phyloP scores from a whole-genome alignment of 805 yeast genomes.

The Lipomyces yamadae region DNA sequence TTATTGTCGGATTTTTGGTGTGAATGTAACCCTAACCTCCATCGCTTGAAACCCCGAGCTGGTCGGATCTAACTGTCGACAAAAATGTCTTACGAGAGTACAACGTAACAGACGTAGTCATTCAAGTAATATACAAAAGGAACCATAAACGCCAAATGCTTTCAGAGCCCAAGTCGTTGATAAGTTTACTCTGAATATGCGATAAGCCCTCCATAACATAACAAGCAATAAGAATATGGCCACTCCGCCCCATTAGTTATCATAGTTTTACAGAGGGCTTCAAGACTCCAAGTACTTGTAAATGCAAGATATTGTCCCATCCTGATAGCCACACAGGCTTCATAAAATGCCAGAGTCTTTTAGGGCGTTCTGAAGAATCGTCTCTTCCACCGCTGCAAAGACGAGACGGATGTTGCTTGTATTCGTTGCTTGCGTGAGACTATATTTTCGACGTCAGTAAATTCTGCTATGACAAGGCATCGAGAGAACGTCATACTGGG shows the following conservation, averaged over 20 bases:
- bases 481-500: slow-evolving; percentile 53
- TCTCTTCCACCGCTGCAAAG: slow-evolving; percentile 81
- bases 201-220: neutral
- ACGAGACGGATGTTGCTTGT: slow-evolving; percentile 86
- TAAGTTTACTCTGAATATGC: neutral
- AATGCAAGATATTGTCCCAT: neutral
- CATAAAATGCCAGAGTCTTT: slow-evolving; percentile 75
- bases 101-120: too few species aligned
- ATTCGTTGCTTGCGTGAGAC: slow-evolving; percentile 87
- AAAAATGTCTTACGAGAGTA: too few species aligned
- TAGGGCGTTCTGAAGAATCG: slow-evolving; percentile 74
- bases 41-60: too few species aligned
- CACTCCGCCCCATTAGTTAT: neutral
- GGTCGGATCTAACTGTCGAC: too few species aligned
- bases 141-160: neutral
- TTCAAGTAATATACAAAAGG: neutral
- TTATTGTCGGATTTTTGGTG: too few species aligned
- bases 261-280: neutral
- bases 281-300: too few species aligned
- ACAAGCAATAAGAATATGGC: neutral
- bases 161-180: neutral
- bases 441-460: slow-evolving; percentile 39
- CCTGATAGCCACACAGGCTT: neutral
- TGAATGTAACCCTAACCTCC: too few species aligned
- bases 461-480: neutral